Evolutionary conservation across 2,329 filamentous ascomycete genomes (phyloP).

Genomic region (Leptographium radiaticola): DNA sequence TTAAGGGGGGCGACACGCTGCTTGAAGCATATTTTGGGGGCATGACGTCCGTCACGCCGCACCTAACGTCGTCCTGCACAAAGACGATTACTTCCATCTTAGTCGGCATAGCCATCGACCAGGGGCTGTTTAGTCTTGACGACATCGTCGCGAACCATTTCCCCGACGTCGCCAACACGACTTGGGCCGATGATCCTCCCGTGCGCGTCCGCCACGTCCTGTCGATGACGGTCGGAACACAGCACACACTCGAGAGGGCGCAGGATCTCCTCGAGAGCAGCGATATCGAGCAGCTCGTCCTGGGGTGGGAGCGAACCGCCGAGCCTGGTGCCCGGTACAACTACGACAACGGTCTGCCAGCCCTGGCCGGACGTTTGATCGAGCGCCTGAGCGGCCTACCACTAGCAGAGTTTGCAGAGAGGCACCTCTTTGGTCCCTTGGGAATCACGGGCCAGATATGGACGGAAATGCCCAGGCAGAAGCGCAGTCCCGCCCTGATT

Average conservation of each 20-base stretch:
- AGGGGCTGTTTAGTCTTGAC: not conserved
- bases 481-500: not conserved
- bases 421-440: not conserved
- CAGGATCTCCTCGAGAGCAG: not conserved
- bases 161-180: not conserved
- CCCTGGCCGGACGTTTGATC: not conserved
- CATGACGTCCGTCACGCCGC: not conserved
- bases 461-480: not conserved
- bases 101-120: constrained; percentile 1
- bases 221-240: not conserved
- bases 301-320: not conserved
- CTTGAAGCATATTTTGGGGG: constrained; percentile 1
- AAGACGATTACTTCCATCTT: not conserved
- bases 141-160: not conserved
- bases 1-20: not conserved
- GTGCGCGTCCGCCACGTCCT: not conserved
- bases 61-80: constrained; percentile 1
- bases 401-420: not conserved
- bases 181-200: not conserved
- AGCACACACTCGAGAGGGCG: not conserved
- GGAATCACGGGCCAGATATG: not conserved
- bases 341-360: constrained; percentile 3
- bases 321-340: not conserved
- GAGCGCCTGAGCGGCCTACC: not conserved
- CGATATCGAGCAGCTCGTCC: not conserved